Evolutionary conservation across 2,329 filamentous ascomycete species (phyloP).

Genomic region (Blastomyces parvus): DNA sequence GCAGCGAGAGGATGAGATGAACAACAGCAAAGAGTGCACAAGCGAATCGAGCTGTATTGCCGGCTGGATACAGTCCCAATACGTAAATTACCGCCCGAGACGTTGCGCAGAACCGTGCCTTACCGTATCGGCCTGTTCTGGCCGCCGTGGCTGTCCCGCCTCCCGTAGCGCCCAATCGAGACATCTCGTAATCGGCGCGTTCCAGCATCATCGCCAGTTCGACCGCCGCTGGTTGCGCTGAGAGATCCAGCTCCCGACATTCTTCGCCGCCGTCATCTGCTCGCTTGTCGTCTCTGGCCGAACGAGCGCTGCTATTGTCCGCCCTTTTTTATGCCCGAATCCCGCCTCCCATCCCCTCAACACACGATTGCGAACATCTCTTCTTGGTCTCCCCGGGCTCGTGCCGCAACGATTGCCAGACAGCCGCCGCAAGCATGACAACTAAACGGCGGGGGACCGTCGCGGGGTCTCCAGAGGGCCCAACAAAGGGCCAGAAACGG

Average conservation of each 20-base stretch:
- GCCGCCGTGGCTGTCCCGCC: background rate
- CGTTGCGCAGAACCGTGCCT: background rate
- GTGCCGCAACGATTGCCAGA: slow-evolving; percentile 1
- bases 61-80: background rate
- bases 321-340: background rate
- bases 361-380: background rate
- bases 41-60: too few relatives aligned
- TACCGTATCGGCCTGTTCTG: background rate
- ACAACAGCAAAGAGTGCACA: background rate
- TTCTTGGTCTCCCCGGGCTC: background rate
- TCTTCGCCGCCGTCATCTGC: slow-evolving; percentile 24
- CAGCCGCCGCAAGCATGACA: slow-evolving; percentile 14
- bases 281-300: background rate
- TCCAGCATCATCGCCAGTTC: background rate
- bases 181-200: background rate
- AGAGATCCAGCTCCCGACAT: slow-evolving; percentile 11
- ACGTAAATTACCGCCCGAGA: background rate
- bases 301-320: background rate
- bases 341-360: background rate
- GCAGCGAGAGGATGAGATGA: background rate
- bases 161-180: background rate
- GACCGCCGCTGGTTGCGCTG: background rate
- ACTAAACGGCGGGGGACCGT: slow-evolving; percentile 44
- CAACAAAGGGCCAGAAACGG: slow-evolving; percentile 15
- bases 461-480: slow-evolving; percentile 12